Conservation (phyloP, 192 early-diverging fungal genomes). For the Coemansia sp. region DNA sequence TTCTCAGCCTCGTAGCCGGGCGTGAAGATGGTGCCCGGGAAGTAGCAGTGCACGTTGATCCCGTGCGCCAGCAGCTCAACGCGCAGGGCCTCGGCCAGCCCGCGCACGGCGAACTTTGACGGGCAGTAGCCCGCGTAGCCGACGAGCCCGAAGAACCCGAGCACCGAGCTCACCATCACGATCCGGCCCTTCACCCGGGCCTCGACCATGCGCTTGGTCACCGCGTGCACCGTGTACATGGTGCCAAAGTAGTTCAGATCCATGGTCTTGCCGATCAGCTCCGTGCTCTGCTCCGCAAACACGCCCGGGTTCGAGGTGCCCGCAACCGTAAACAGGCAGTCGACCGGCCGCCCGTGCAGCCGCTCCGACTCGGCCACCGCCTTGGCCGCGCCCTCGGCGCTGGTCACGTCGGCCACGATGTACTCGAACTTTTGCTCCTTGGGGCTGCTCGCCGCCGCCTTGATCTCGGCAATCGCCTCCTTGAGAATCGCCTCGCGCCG, state of each 20-base stretch:
- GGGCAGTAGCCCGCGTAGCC: conserved; percentile 66
- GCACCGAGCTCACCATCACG: conserved; percentile 63
- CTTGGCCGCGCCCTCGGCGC: conserved; percentile 46
- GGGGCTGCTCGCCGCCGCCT: conserved; percentile 23
- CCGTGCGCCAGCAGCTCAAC: conserved; percentile 61
- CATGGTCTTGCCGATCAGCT: conserved; percentile 56
- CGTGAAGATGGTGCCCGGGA: conserved; percentile 65
- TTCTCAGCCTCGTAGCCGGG: conserved; percentile 72
- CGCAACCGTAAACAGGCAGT: conserved; percentile 47
- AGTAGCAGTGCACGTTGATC: conserved; percentile 67
- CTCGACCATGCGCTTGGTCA: conserved; percentile 56
- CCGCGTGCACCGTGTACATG: conserved; percentile 64
- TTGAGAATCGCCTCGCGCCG: conserved; percentile 41
- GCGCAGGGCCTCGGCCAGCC: conserved; percentile 65
- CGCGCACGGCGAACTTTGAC: conserved; percentile 70
- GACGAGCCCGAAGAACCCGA: conserved; percentile 65
- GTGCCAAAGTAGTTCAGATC: conserved; percentile 67
- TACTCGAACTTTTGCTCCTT: conserved; percentile 49
- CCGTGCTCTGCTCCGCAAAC: conserved; percentile 60
- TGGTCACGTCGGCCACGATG: conserved; percentile 63
- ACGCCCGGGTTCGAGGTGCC: conserved; percentile 55
- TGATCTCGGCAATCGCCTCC: conserved; percentile 58
- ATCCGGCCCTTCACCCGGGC: conserved; percentile 60
- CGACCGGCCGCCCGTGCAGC: conserved; percentile 50
- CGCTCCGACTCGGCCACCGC: conserved; percentile 58